Conservation (phyloP, 805 yeast species). For the Hanseniaspora valbyensis region DNA sequence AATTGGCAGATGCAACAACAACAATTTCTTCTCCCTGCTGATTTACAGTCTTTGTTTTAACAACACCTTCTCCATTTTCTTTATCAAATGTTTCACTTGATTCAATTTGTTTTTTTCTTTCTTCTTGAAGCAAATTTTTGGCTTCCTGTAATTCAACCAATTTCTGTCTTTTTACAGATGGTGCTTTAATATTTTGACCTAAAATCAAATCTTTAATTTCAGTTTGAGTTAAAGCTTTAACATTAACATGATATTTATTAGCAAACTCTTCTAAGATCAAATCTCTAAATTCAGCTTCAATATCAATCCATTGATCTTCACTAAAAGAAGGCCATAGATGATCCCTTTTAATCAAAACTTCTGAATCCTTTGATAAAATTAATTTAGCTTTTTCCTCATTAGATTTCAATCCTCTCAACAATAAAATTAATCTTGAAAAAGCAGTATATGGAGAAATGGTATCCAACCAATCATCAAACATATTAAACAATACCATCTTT, state of each 20-base stretch:
- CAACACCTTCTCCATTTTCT: constrained; percentile 42
- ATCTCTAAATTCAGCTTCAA: constrained; percentile 81
- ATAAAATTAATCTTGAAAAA: constrained; percentile 71
- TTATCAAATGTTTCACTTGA: constrained; percentile 26
- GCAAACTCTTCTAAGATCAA: constrained; percentile 77
- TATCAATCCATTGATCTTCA: constrained; percentile 84
- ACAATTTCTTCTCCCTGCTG: constrained; percentile 95
- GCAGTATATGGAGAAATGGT: constrained; percentile 83
- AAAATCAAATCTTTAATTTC: constrained; percentile 88
- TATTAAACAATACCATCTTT: constrained; percentile 78
- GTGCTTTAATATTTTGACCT: constrained; percentile 88
- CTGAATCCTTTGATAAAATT: constrained; percentile 64
- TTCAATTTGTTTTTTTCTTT: constrained; percentile 32
- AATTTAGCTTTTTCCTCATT: constrained; percentile 65
- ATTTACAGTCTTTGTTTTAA: constrained; percentile 71
- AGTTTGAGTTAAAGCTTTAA: constrained; percentile 77
- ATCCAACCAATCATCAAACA: constrained; percentile 90
- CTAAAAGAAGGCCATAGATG: constrained; percentile 89
- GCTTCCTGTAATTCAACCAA: constrained; percentile 60
- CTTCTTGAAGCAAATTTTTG: constrained; percentile 33
- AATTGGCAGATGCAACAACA: constrained; percentile 82
- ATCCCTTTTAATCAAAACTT: constrained; percentile 57
- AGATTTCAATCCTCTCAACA: constrained; percentile 73
- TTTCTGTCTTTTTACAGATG: constrained; percentile 76
- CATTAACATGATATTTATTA: constrained; percentile 71